Evolutionary conservation across 2,329 filamentous ascomycete genomes (phyloP).

Genomic region (Tolypocladium ovalisporum): DNA sequence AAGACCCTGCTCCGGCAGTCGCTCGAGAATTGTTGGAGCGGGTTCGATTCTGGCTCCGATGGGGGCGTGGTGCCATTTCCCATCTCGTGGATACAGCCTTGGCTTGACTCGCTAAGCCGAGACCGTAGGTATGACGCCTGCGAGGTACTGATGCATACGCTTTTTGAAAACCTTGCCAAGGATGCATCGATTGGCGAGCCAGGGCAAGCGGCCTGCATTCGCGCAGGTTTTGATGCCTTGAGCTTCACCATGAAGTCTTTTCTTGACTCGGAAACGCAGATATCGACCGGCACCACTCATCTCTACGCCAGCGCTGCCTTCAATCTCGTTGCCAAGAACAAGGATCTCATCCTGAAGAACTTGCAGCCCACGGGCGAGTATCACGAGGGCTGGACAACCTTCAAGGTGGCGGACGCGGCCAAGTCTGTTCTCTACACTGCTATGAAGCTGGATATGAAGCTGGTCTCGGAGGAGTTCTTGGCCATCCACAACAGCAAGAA

Average conservation of each 20-base stretch:
- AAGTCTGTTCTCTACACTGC: slow-evolving; percentile 41
- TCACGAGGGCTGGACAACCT: slow-evolving; percentile 26
- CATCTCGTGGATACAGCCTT: slow-evolving; percentile 67
- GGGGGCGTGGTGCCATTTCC: slow-evolving; percentile 47
- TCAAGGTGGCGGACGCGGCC: slow-evolving; percentile 32
- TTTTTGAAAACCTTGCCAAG: slow-evolving; percentile 55
- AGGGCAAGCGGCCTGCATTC: slow-evolving; percentile 50
- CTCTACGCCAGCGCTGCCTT: slow-evolving; percentile 55
- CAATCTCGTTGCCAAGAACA: slow-evolving; percentile 53
- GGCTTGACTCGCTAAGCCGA: slow-evolving; percentile 66
- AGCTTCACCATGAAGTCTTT: slow-evolving; percentile 47
- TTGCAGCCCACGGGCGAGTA: slow-evolving; percentile 14
- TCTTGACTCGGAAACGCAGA: slow-evolving; percentile 30
- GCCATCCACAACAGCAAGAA: slow-evolving; percentile 49
- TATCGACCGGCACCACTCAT: slow-evolving; percentile 41
- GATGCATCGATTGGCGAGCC: slow-evolving; percentile 41
- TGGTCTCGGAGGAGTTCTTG: slow-evolving; percentile 33
- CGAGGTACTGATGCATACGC: slow-evolving; percentile 63
- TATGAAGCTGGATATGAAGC: slow-evolving; percentile 32
- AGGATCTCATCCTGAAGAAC: slow-evolving; percentile 41
- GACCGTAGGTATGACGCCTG: slow-evolving; percentile 71
- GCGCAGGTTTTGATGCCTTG: slow-evolving; percentile 52
- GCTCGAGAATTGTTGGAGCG: slow-evolving; percentile 31
- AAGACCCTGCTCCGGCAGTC: slow-evolving; percentile 51
- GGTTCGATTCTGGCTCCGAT: slow-evolving; percentile 26